A percentile compares a stretch with the other conserved stretches of the same genome.
Evolutionary conservation across 2,329 filamentous ascomycete genomes (phyloP).

Genomic region (Trichoderma atroviride): DNA sequence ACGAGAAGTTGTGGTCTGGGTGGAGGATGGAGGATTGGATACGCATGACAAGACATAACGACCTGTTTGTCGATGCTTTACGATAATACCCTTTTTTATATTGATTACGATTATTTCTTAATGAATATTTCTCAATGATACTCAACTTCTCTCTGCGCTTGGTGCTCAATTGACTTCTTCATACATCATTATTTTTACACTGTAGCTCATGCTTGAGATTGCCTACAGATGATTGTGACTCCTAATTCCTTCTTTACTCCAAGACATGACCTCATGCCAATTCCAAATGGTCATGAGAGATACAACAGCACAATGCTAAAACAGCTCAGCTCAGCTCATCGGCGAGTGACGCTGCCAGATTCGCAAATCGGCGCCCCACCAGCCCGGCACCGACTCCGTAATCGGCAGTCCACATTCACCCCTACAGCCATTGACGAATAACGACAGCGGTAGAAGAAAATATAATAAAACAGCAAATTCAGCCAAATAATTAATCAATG

Average conservation of each 20-base stretch:
- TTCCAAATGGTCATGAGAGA: not conserved
- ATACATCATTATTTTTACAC: not conserved
- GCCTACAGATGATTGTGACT: not conserved
- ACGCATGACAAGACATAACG: not conserved
- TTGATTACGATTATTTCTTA: not conserved
- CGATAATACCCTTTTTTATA: not conserved
- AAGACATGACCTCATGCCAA: not conserved
- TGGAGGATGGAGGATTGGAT: not conserved
- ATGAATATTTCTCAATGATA: not conserved
- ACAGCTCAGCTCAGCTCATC: not conserved
- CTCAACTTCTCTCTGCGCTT: not conserved
- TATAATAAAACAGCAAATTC: not conserved
- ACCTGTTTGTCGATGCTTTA: not conserved
- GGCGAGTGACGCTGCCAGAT: not conserved
- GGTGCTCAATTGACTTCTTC: not conserved
- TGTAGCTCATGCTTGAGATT: not conserved
- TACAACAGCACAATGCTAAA: not conserved
- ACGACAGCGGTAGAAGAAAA: not conserved
- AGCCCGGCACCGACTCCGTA: not conserved
- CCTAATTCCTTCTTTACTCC: not conserved
- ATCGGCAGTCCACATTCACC: not conserved
- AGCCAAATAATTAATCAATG: not conserved
- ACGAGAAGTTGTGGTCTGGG: not conserved
- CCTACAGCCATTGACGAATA: not conserved
- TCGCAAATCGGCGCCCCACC: constrained; percentile 7